These are phyloP conservation scores for Clavulina sp. DNA, from an alignment of 768 basidiomycete species.

Conservation along the genomic window DNA sequence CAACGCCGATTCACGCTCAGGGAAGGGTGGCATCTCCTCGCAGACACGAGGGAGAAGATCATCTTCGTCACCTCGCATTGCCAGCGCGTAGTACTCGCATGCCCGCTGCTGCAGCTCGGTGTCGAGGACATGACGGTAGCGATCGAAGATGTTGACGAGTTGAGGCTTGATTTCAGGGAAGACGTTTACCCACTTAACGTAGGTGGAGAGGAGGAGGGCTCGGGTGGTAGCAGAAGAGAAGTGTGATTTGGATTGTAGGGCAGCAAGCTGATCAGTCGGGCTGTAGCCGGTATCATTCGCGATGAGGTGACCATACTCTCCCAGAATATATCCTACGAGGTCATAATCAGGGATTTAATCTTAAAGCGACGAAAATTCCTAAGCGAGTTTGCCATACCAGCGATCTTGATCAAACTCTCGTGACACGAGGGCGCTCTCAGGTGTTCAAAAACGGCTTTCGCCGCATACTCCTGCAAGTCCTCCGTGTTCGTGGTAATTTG, in stretches of 20 bases:
- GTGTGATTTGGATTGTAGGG: constrained; percentile 86
- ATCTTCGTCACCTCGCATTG: constrained; percentile 72
- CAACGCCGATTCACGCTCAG: constrained; percentile 81
- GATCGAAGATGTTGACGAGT: constrained; percentile 85
- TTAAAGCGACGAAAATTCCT: background rate
- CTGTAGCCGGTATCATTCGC: constrained; percentile 90
- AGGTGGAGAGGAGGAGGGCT: constrained; percentile 84
- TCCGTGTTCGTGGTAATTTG: constrained; percentile 98
- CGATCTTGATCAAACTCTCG: constrained; percentile 90
- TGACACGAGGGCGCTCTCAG: constrained; percentile 71
- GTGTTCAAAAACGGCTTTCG: constrained; percentile 79
- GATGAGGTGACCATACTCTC: constrained; percentile 95
- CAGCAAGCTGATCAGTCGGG: constrained; percentile 85
- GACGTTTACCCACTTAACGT: constrained; percentile 99
- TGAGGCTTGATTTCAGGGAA: constrained; percentile 97
- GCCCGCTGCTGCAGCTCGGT: constrained; percentile 95
- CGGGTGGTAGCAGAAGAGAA: constrained; percentile 85
- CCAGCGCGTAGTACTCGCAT: constrained; percentile 89
- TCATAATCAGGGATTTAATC: background rate
- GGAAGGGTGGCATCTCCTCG: constrained; percentile 99
- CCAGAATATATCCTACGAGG: constrained; percentile 71
- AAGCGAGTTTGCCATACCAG: constrained; percentile 35
- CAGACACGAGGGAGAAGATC: constrained; percentile 87
- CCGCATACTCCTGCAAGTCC: constrained; percentile 91
- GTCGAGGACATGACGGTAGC: constrained; percentile 93